Conservation (phyloP, 83 land plant genomes). For the Thuja plicata region DNA sequence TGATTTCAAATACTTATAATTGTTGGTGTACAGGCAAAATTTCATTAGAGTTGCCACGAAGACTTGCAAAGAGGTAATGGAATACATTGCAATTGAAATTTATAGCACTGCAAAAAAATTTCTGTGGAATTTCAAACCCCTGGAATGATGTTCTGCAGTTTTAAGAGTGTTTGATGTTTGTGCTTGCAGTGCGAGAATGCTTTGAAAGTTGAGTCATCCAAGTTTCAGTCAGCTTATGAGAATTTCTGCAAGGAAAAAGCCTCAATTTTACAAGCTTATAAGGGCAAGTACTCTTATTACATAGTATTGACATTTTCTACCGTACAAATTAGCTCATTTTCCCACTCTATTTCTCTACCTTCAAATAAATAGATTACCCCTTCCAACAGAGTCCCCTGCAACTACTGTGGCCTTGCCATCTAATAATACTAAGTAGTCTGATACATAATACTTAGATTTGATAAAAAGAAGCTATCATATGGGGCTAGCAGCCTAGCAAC, state of each 20-base stretch:
- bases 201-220: slow-evolving; percentile 62
- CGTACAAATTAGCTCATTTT: background rate
- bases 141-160: background rate
- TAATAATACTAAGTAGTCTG: no score
- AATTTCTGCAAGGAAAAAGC: slow-evolving; percentile 66
- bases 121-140: background rate
- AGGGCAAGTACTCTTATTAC: slow-evolving; percentile 37
- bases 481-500: no score
- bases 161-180: background rate
- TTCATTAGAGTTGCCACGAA: slow-evolving; percentile 57
- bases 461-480: no score
- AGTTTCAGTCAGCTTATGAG: slow-evolving; percentile 58
- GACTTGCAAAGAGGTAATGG: slow-evolving; percentile 66
- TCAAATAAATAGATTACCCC: background rate
- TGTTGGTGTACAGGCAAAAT: slow-evolving; percentile 48
- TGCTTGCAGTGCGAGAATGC: slow-evolving; percentile 54
- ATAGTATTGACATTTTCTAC: background rate
- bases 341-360: background rate
- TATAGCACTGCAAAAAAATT: background rate
- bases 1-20: background rate
- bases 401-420: no score
- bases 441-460: no score
- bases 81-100: background rate
- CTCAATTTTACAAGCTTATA: slow-evolving; percentile 49
- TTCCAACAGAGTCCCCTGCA: background rate